Base-by-base conservation (phyloP, 2,329 filamentous ascomycete genomes). In the Dactylellina parvicollis region DNA sequence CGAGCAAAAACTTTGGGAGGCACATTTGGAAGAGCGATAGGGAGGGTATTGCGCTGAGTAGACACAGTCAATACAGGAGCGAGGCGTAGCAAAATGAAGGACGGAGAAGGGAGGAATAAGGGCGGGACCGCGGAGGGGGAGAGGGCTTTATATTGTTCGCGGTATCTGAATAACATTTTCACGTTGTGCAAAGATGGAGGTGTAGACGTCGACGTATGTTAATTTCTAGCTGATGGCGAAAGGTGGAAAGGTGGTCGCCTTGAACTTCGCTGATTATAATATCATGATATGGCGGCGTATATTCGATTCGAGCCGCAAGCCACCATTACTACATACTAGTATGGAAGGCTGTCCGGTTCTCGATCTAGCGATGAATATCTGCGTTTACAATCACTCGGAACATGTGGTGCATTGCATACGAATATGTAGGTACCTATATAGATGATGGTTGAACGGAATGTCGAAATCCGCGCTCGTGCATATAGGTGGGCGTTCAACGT, bases 141-240 rank as follows among this genome's bases (percentile, higher is more conserved):
- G 54, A 26, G 46, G 16, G 12, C 8, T 60, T 69, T 60, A 69
- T 69, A 69, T 54, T 26, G 38, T 38, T 38, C 49, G 49, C 30
- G 49, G 44, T n/a, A 26, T 28, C n/a, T n/a, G n/a, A n/a, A n/a
- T n/a, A n/a, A n/a, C n/a, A n/a, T n/a, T n/a, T n/a, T n/a, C n/a
- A n/a, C n/a, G n/a, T n/a, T n/a, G n/a, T n/a, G n/a, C n/a, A n/a
- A n/a, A n/a, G n/a, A n/a, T n/a, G n/a, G n/a, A n/a, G n/a, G n/a
- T n/a, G n/a, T n/a, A n/a, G n/a, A n/a, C n/a, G n/a, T n/a, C n/a
- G n/a, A n/a, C n/a, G n/a, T n/a, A n/a, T n/a, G n/a, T n/a, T n/a
- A n/a, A n/a, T n/a, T n/a, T n/a, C n/a, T n/a, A n/a, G n/a, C n/a
- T n/a, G n/a, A 34, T 26, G 47, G 2, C 20, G n/a, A n/a, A 54